phyloP scores from a whole-genome alignment of 768 basidiomycete species.

The Hygrocybe coccinea region DNA sequence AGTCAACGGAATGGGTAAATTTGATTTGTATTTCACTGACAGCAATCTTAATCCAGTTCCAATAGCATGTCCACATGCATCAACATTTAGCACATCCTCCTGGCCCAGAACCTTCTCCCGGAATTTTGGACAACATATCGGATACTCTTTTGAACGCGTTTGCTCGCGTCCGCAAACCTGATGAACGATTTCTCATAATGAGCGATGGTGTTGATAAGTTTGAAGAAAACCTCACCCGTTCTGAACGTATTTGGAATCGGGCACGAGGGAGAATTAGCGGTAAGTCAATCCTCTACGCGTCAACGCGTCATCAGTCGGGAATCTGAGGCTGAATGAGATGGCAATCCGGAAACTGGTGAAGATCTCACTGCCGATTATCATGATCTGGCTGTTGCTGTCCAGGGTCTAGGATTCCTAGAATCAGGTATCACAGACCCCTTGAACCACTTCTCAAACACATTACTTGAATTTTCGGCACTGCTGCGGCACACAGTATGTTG shows the following conservation, averaged over 20 bases:
- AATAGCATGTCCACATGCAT: conserved; percentile 93
- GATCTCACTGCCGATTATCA: conserved; percentile 97
- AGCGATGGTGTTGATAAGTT: conserved; percentile 91
- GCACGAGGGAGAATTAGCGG: conserved; percentile 80
- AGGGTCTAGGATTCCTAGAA: conserved; percentile 96
- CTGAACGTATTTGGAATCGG: conserved; percentile 78
- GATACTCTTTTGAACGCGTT: conserved; percentile 97
- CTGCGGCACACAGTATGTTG: conserved; percentile 71
- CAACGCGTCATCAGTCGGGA: conserved; percentile 31
- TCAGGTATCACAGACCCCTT: conserved; percentile 97
- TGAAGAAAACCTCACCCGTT: conserved; percentile 81
- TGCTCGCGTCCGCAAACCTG: conserved; percentile 91
- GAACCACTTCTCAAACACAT: conserved; percentile 93
- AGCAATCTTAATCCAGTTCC: conserved; percentile 4
- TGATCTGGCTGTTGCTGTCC: conserved; percentile 91
- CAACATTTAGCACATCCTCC: conserved; percentile 92
- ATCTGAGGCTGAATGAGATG: conserved; percentile 86
- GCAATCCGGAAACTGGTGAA: conserved; percentile 74
- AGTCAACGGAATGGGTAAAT: conserved; percentile 96
- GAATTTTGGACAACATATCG: conserved; percentile 90
- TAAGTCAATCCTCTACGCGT: conserved; percentile 43
- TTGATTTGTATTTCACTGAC: not conserved
- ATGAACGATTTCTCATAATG: conserved; percentile 92
- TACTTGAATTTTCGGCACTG: conserved; percentile 90
- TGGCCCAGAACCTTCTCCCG: conserved; percentile 68